Base-by-base conservation (phyloP, 2,329 filamentous ascomycete genomes). In the Venturiaceae sp. region DNA sequence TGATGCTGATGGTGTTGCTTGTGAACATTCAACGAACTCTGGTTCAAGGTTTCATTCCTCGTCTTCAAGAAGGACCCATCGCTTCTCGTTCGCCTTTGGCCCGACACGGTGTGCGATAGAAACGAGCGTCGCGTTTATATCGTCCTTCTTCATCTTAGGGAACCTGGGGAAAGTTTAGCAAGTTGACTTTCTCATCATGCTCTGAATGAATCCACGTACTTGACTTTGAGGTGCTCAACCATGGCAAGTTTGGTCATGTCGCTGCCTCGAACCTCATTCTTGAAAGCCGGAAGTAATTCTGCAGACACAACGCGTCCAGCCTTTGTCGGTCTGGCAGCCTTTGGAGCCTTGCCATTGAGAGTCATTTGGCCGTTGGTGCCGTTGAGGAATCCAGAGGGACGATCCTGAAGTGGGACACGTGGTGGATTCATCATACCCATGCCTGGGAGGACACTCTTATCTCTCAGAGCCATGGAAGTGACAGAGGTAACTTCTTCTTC, bases 201-300 rank as follows among this genome's bases (percentile, higher is more conserved):
- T 30, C 23, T 6, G 30, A 50, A 2, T n/a, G 8, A 50, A 2
- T 26, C 14, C 8, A 50, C 75, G 60, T 71, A 82, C 75, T 83
- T 79, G 67, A 87, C 85, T 71, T 90, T 89, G 61, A 95, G 71
- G 5, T 87, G 79, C 69, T 92, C 89, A 8, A 90, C 78, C 64
- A 94, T 74, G 7, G 87, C 89, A 1, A 84, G 72, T 72, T 94
- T 94, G 39, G 83, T 88, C 53, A 90, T 75, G 71, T 87, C 81
- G 62, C 83, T 87, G 19, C 84, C 87, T 54, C 84, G 72, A n/a
- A 95, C 78, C 1, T 83, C 83, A 32, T 78, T 74, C 69, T 86
- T 91, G 71, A 95, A 90, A 11, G 85, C 81, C 0, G 77, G 75
- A 33, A 90, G 69, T 44, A 84, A 75, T 9, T 87, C 83, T 1